phyloP scores from a whole-genome alignment of 352 stramenopile genomes.

The Globisporangium perplexum region DNA sequence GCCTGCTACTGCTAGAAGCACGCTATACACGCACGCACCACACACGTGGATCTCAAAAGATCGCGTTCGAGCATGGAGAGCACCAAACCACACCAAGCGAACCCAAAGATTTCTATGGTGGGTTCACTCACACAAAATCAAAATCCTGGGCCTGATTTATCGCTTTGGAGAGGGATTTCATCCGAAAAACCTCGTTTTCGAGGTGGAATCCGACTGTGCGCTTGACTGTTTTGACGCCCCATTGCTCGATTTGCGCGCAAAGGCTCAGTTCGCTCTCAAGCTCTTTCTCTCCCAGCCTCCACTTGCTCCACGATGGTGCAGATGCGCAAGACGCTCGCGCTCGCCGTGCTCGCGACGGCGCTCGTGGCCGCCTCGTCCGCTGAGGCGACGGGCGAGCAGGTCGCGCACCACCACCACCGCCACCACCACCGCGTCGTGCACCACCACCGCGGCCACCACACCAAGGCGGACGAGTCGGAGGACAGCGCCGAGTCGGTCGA shows the following conservation, averaged over 20 bases:
- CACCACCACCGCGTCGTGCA: slow-evolving; percentile 10
- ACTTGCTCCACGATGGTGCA: slow-evolving; percentile 10
- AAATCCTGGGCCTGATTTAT: neutral
- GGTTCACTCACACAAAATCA: neutral
- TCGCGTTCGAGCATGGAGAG: neutral
- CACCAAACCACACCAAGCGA: neutral
- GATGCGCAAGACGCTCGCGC: slow-evolving; percentile 14
- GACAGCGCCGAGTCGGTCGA: neutral
- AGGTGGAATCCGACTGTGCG: neutral
- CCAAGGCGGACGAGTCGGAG: slow-evolving; percentile 2
- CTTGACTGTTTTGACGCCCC: neutral
- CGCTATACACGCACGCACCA: too few relatives aligned
- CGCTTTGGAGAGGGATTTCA: neutral
- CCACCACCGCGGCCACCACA: slow-evolving; percentile 7
- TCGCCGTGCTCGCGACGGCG: slow-evolving; percentile 15
- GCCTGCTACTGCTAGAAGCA: too few relatives aligned
- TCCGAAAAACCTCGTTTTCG: neutral
- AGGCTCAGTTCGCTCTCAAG: slow-evolving; percentile 4
- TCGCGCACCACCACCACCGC: slow-evolving; percentile 8
- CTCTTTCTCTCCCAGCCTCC: slow-evolving; percentile 1
- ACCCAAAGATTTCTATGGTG: neutral
- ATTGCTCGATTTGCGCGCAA: neutral
- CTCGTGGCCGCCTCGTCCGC: slow-evolving; percentile 5
- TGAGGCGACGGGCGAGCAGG: neutral
- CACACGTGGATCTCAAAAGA: too few relatives aligned